Evolutionary conservation across 768 basidiomycete species (phyloP), one percentile per base, ranked within the genome.

Genomic region (Serendipita sp.): DNA sequence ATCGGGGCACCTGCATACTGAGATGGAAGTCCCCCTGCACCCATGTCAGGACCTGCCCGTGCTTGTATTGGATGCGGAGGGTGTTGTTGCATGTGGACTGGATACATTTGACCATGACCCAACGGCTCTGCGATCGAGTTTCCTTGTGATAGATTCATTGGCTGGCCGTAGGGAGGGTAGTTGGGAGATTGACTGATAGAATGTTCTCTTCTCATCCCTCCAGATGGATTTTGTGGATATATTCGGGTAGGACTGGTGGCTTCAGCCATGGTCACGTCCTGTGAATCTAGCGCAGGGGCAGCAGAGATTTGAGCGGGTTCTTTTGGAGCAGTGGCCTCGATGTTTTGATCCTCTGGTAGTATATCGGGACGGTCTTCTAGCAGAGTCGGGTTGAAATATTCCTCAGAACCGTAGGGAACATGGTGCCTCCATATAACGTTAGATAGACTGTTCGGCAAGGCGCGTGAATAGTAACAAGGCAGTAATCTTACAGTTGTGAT

Each of bases 401-500:
- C 56, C 16, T 60, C 56, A 10, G 56, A 28, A 10, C 56, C 56
- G 32, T 30, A 28, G 8, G 24, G 30, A 11, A 60, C 56, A 60
- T 60, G 56, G 32, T 60, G 34, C 56, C 56, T 60, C 41, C 41
- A 38, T 28, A 24, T 30, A 35, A n/a, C 10, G 18, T 28, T 24
- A 60, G 37, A 60, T 60, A 34, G 5, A 7, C 8, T 10, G n/a
- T 60, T 3, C 28, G 11, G 8, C 56, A 10, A 10, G 8, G 32
- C n/a, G 18, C n/a, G 5, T n/a, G n/a, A n/a, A 51, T n/a, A 13
- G 13, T 5, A 8, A 51, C 18, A n/a, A 51, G n/a, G n/a, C 16
- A 54, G 30, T n/a, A 54, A 28, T 79, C 86, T 69, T 69, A 91
- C 89, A 87, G 85, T 72, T 92, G 89, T 13, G 89, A 89, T 16